Conservation (phyloP, 2,329 filamentous ascomycete species). For the Phialocephala subalpina region DNA sequence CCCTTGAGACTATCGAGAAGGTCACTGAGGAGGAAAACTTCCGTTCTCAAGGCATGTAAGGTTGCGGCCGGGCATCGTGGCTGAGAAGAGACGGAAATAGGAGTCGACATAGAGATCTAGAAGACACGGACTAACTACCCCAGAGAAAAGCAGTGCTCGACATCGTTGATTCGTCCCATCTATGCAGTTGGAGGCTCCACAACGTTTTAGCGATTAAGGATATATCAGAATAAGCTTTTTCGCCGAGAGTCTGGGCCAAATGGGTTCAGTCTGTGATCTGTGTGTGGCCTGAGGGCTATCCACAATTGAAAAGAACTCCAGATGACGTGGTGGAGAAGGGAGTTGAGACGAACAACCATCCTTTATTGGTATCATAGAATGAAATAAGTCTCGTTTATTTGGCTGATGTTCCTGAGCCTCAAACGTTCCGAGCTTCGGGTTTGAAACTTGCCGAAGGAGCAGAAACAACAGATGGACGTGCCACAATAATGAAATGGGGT, state of each 20-base stretch:
- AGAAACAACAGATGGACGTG: neutral
- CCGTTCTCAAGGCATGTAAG: neutral
- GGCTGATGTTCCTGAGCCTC: slow-evolving; percentile 23
- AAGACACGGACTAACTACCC: neutral
- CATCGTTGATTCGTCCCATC: neutral
- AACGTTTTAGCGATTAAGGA: neutral
- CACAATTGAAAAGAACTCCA: neutral
- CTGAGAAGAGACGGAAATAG: neutral
- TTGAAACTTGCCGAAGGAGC: slow-evolving; percentile 24
- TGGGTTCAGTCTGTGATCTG: neutral
- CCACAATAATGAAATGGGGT: neutral
- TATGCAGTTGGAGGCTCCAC: neutral
- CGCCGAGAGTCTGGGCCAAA: neutral
- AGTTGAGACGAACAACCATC: slow-evolving; percentile 28
- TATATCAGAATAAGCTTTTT: neutral
- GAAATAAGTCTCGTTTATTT: slow-evolving; percentile 15
- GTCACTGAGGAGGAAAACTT: neutral
- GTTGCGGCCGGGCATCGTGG: neutral
- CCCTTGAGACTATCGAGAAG: neutral
- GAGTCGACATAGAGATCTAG: neutral
- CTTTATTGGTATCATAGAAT: slow-evolving; percentile 14
- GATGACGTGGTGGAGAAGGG: slow-evolving; percentile 15
- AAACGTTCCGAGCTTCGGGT: slow-evolving; percentile 31
- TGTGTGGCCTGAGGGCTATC: neutral
- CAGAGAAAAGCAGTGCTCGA: neutral